phyloP scores from a whole-genome alignment of 2,329 filamentous ascomycete genomes.

The Alternaria dauci region DNA sequence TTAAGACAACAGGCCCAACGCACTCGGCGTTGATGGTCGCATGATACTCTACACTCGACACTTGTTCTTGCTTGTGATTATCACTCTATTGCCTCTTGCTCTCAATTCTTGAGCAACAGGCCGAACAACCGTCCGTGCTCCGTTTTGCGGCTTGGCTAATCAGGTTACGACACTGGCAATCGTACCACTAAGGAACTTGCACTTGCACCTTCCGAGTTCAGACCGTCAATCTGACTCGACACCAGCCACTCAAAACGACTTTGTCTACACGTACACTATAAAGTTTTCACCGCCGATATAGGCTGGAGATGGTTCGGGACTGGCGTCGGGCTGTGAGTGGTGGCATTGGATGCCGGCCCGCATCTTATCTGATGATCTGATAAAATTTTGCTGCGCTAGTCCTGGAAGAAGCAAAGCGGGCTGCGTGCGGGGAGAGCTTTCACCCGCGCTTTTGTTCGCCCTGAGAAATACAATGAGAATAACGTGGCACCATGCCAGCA shows the following conservation, averaged over 20 bases:
- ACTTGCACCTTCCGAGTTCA: background rate
- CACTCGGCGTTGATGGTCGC: background rate
- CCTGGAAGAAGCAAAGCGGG: background rate
- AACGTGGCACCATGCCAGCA: background rate
- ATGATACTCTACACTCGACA: background rate
- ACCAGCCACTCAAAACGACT: background rate
- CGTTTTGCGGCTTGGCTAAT: background rate
- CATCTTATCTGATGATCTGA: conserved; percentile 30
- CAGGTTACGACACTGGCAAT: background rate
- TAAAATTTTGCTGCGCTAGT: conserved; percentile 12
- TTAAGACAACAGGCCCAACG: background rate
- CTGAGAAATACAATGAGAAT: background rate
- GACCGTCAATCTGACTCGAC: background rate
- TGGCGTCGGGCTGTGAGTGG: conserved; percentile 8
- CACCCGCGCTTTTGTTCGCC: background rate
- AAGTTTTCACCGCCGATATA: background rate
- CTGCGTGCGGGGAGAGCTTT: background rate
- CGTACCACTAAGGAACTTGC: background rate
- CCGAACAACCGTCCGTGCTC: background rate
- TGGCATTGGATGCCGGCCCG: conserved; percentile 8
- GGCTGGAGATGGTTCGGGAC: conserved; percentile 13
- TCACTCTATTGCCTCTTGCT: background rate
- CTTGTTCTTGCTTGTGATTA: background rate
- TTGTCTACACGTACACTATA: background rate
- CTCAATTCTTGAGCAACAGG: background rate